Evolutionary conservation across 495 filamentous ascomycete species (phyloP).

Genomic region (Chaetomium tenue): DNA sequence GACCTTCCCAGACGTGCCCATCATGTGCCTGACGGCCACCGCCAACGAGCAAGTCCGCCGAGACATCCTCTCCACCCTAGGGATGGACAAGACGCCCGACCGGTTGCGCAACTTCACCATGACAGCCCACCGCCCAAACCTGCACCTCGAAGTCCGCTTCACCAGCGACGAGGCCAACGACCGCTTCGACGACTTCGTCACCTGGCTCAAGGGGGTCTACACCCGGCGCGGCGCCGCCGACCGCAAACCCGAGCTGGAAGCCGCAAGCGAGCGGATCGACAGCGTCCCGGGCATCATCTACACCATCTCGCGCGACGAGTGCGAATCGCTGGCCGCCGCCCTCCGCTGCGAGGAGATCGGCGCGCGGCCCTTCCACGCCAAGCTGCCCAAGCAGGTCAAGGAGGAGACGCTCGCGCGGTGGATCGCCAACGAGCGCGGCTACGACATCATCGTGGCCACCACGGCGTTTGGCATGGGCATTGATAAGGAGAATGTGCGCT

Average conservation of each 20-base stretch:
- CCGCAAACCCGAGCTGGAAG: slow-evolving; percentile 51
- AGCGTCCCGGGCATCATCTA: slow-evolving; percentile 86
- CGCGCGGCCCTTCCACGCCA: slow-evolving; percentile 70
- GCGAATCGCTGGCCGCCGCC: slow-evolving; percentile 67
- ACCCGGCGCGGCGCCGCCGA: slow-evolving; percentile 55
- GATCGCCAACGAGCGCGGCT: slow-evolving; percentile 69
- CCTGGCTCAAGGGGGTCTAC: slow-evolving; percentile 72
- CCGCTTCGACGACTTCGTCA: slow-evolving; percentile 63
- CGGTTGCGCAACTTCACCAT: slow-evolving; percentile 73
- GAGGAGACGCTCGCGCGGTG: slow-evolving; percentile 66
- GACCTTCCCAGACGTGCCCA: slow-evolving; percentile 75
- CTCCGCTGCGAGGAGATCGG: slow-evolving; percentile 62
- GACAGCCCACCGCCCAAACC: slow-evolving; percentile 75
- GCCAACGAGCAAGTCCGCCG: slow-evolving; percentile 74
- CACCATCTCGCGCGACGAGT: slow-evolving; percentile 72
- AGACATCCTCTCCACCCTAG: slow-evolving; percentile 75
- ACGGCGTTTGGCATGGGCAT: slow-evolving; percentile 98
- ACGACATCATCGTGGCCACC: slow-evolving; percentile 90
- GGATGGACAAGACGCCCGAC: slow-evolving; percentile 52
- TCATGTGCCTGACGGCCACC: slow-evolving; percentile 89
- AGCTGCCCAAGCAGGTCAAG: slow-evolving; percentile 59
- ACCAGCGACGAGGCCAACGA: slow-evolving; percentile 70
- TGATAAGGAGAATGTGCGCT: slow-evolving; percentile 88
- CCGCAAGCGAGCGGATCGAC: slow-evolving; percentile 51
- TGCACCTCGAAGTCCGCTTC: slow-evolving; percentile 93